Evolutionary conservation across 2,329 filamentous ascomycete species (phyloP).

Genomic region (Claviceps pazoutovae): DNA sequence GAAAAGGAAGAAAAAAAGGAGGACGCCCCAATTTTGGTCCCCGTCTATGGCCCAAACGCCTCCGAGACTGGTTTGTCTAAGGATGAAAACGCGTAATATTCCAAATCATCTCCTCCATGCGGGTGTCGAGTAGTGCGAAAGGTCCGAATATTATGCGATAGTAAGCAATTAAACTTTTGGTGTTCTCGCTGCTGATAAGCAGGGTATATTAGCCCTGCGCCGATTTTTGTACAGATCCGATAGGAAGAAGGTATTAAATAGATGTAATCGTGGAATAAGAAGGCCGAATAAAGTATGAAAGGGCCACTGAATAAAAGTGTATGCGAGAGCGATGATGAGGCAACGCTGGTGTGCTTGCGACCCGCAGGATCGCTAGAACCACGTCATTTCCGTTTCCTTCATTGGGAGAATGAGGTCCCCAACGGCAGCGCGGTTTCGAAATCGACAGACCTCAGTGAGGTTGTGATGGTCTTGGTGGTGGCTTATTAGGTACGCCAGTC

Average conservation of each 20-base stretch:
- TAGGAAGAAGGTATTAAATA: conserved; percentile 7
- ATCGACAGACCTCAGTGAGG: conserved; percentile 18
- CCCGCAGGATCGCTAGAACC: background rate
- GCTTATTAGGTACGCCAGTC: conserved; percentile 34
- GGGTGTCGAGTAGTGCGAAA: conserved; percentile 1
- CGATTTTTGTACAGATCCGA: conserved; percentile 19
- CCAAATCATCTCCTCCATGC: conserved; percentile 6
- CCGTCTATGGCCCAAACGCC: conserved; percentile 22
- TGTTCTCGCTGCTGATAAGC: conserved; percentile 24
- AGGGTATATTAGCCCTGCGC: conserved; percentile 22
- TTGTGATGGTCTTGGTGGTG: conserved; percentile 26
- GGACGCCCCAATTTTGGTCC: conserved; percentile 8
- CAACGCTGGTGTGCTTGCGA: background rate
- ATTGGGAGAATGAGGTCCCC: background rate
- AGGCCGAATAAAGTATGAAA: background rate
- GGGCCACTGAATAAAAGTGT: conserved; percentile 5
- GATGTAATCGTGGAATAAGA: conserved; percentile 15
- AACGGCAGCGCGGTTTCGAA: background rate
- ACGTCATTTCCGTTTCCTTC: background rate
- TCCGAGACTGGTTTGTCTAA: conserved; percentile 10
- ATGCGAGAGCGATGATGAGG: background rate
- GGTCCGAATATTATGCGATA: background rate
- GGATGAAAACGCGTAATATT: conserved; percentile 1
- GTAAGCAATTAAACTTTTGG: conserved; percentile 9
- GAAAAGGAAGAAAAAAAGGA: conserved; percentile 10